A percentile compares a stretch with the other conserved stretches of the same genome.
Evolutionary conservation across 768 basidiomycete genomes (phyloP).

Genomic region (Kwoniella dejecticola): DNA sequence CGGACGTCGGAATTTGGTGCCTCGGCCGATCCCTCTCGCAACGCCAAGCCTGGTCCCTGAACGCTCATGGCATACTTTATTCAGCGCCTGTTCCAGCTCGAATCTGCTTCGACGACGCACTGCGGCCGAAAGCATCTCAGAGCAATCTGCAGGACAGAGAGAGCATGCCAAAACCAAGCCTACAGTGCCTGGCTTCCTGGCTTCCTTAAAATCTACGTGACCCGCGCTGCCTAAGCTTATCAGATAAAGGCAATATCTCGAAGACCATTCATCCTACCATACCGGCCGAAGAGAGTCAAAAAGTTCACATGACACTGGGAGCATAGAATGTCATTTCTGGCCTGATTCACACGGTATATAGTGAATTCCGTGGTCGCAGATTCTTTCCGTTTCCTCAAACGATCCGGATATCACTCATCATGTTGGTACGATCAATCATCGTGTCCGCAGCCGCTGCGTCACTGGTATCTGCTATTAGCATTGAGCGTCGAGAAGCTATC

Average conservation of each 20-base stretch:
- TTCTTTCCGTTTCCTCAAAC: too few species aligned
- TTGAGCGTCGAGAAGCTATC: constrained; percentile 20
- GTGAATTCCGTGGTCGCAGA: too few species aligned
- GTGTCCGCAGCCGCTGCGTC: not conserved
- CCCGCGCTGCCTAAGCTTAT: not conserved
- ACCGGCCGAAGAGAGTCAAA: not conserved
- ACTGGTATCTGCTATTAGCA: constrained; percentile 7
- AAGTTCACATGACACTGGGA: not conserved
- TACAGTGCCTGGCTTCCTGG: not conserved
- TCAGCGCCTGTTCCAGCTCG: not conserved
- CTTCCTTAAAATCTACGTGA: too few species aligned
- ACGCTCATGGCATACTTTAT: not conserved
- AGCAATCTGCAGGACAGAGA: not conserved
- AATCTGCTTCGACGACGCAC: not conserved
- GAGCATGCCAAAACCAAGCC: not conserved
- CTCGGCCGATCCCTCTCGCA: constrained; percentile 2
- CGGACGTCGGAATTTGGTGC: not conserved
- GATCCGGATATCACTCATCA: too few species aligned
- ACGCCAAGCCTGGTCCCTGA: not conserved
- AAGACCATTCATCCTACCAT: not conserved
- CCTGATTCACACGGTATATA: too few species aligned
- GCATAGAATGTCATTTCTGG: too few species aligned
- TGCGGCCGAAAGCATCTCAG: constrained; percentile 4
- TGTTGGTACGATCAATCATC: too few species aligned
- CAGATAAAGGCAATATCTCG: not conserved